Evolutionary conservation across 2,329 filamentous ascomycete genomes (phyloP), one percentile per base, ranked within the genome.

Genomic region (Cercospora sesami): DNA sequence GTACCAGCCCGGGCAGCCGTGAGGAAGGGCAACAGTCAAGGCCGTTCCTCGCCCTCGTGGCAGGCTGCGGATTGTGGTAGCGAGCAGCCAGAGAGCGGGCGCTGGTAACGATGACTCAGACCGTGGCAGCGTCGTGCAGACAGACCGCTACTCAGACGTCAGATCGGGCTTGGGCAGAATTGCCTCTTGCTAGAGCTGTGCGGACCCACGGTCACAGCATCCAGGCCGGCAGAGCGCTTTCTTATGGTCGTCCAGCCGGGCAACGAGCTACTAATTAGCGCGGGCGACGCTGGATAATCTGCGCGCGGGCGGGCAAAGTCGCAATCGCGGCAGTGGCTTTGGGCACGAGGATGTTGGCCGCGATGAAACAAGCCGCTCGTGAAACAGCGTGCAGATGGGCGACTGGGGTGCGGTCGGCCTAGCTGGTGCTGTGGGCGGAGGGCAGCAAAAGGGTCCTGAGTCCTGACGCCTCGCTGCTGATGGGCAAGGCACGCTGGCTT

Each of bases 71-170:
- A 61, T 23, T 26, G 33, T 42, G 59, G 59, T 61, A 61, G 33
- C 59, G 59, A 61, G 59, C 33, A 48, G 59, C 59, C 18, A 36
- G 28, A 60, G 59, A 36, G 14, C 23, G 23, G 31, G 59, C 12
- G 59, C 6, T 42, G 59, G 59, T 45, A 12, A 61, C 31, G 16
- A 23, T 60, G 58, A 60, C 58, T 42, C 58, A 61, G 36, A 23
- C 18, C 21, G 59, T 36, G 36, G 53, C 53, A 58, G 53, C 59
- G 33, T 16, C 59, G 33, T 61, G 31, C 59, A 60, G 58, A 61
- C 59, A 60, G 58, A 61, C 59, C 59, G 59, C 59, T 61, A 39
- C 39, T 61, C 59, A 7, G 21, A 42, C 31, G 53, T 58, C 53
- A 30, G 53, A 58, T 31, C 21, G 53, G 53, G 53, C 53, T 58